Percentiles rank a stretch among this genome's conserved stretches.
phyloP scores from a whole-genome alignment of 768 basidiomycete species.

The Sistotremastrum niveocremeum region DNA sequence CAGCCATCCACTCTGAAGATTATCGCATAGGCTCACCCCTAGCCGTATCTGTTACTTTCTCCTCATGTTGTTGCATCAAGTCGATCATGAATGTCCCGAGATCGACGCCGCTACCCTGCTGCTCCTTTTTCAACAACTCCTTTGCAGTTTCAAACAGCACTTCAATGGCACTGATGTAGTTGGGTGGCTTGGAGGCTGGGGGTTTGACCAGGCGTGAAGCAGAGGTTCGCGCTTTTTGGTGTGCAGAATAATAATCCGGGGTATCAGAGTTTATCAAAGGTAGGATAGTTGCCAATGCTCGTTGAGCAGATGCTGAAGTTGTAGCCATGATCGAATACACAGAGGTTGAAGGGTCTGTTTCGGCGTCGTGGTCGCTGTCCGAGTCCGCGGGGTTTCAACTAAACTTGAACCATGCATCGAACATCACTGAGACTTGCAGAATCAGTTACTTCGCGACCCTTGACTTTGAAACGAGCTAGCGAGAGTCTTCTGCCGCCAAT shows the following conservation, averaged over 20 bases:
- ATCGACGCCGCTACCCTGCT: constrained; percentile 86
- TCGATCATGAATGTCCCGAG: constrained; percentile 68
- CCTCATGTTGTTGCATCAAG: constrained; percentile 65
- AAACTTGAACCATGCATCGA: constrained; percentile 6
- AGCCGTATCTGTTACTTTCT: constrained; percentile 60
- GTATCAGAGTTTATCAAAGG: constrained; percentile 61
- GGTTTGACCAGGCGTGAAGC: constrained; percentile 79
- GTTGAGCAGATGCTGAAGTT: constrained; percentile 29
- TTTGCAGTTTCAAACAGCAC: constrained; percentile 84
- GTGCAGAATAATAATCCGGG: constrained; percentile 60
- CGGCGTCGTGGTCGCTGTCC: too few species aligned
- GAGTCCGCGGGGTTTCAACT: too few species aligned
- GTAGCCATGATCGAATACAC: too few species aligned
- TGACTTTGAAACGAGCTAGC: constrained; percentile 50
- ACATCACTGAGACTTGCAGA: constrained; percentile 25
- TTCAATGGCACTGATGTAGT: constrained; percentile 80
- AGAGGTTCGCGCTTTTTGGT: constrained; percentile 94
- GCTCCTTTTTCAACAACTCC: constrained; percentile 77
- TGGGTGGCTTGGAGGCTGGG: constrained; percentile 21
- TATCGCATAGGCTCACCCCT: constrained; percentile 42
- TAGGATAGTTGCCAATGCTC: constrained; percentile 63
- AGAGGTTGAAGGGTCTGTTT: too few species aligned
- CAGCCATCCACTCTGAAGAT: too few species aligned
- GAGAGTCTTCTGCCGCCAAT: constrained; percentile 67
- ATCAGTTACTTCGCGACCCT: constrained; percentile 40